Evolutionary conservation across 176 grass and related monocot genomes (phyloP).

Genomic region (Juncus effusus): DNA sequence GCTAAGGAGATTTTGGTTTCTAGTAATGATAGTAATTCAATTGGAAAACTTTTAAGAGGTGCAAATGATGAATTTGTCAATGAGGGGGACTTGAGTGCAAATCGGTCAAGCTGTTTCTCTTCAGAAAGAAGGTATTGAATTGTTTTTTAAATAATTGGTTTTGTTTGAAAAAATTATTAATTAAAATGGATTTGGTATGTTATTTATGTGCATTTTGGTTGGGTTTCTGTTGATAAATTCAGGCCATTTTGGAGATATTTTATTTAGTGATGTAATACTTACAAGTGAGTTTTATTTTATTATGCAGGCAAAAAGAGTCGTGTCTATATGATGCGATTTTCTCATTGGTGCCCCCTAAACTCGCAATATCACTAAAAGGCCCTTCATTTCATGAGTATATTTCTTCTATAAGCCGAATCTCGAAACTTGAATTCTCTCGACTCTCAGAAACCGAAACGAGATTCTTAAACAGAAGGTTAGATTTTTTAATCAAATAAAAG

Average conservation of each 20-base stretch:
- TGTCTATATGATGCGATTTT: constrained; percentile 46
- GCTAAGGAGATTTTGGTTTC: constrained; percentile 54
- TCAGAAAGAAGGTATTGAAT: constrained; percentile 48
- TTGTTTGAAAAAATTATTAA: too few species aligned
- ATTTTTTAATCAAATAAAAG: too few species aligned
- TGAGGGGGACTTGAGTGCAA: constrained; percentile 12
- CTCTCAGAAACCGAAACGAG: constrained; percentile 41
- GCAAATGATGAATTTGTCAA: constrained; percentile 32
- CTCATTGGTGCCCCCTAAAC: constrained; percentile 54
- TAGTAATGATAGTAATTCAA: constrained; percentile 43
- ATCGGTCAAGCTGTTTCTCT: constrained; percentile 43
- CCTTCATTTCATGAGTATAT: constrained; percentile 80
- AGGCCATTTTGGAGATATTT: too few species aligned
- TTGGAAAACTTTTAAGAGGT: constrained; percentile 53
- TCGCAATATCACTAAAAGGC: constrained; percentile 59
- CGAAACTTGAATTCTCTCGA: constrained; percentile 56
- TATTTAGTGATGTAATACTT: too few species aligned
- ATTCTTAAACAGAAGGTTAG: constrained; percentile 53
- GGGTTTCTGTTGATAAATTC: too few species aligned
- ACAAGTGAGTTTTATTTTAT: not conserved
- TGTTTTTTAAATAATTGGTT: constrained; percentile 5
- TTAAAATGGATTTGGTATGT: too few species aligned
- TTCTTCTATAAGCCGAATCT: constrained; percentile 64
- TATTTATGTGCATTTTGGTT: too few species aligned
- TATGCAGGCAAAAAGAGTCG: constrained; percentile 52